Conservation (phyloP, 2,329 filamentous ascomycete genomes). For the Fusarium vanettenii region DNA sequence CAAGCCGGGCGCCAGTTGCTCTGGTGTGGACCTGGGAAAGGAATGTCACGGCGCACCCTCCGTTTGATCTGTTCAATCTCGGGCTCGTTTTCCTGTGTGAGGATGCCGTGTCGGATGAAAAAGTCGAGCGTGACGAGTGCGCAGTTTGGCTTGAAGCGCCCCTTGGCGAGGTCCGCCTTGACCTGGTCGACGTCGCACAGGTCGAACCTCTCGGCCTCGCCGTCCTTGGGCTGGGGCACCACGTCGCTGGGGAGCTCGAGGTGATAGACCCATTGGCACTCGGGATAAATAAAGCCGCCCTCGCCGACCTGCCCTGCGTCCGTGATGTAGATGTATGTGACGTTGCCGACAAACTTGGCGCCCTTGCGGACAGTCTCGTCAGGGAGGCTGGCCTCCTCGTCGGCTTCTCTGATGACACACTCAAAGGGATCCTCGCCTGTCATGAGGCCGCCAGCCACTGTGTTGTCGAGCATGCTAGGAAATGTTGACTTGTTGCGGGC, state of each 20-base stretch:
- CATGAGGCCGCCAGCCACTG: constrained; percentile 83
- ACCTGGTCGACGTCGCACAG: constrained; percentile 83
- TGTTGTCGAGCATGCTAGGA: constrained; percentile 93
- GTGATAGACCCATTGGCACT: constrained; percentile 93
- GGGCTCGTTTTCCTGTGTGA: constrained; percentile 82
- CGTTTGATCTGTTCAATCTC: constrained; percentile 80
- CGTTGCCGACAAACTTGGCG: constrained; percentile 71
- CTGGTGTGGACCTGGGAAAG: constrained; percentile 79
- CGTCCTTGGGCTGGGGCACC: constrained; percentile 81
- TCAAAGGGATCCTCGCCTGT: constrained; percentile 85
- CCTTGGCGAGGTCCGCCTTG: constrained; percentile 73
- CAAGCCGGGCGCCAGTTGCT: constrained; percentile 44
- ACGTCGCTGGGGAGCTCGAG: constrained; percentile 78
- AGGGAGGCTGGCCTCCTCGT: constrained; percentile 87
- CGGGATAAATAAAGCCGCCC: constrained; percentile 84
- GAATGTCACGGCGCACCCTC: constrained; percentile 81
- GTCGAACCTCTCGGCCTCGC: constrained; percentile 88
- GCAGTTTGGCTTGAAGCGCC: constrained; percentile 94
- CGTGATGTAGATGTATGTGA: constrained; percentile 88
- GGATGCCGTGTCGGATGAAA: constrained; percentile 84
- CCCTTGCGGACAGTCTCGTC: constrained; percentile 73
- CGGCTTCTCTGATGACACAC: constrained; percentile 84
- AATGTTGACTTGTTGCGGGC: constrained; percentile 86
- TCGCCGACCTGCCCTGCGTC: constrained; percentile 83
- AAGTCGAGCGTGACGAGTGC: constrained; percentile 88